Evolutionary conservation across 306 rosid species (phyloP).

Genomic region (Adenanthera pavonina): DNA sequence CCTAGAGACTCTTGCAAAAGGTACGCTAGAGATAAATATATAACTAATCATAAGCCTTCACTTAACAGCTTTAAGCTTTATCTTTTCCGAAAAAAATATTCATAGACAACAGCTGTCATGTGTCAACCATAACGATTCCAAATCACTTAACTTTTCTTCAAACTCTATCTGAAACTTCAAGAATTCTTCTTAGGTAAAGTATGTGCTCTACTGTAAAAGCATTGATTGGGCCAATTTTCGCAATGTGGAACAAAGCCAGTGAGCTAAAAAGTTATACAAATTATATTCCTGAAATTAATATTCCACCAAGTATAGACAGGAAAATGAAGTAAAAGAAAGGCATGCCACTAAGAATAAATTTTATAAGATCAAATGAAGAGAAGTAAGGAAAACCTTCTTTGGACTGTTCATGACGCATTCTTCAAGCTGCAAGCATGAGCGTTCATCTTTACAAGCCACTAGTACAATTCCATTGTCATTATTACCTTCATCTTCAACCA

Average conservation of each 20-base stretch:
- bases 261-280: conserved; percentile 9
- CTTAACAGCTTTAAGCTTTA: background rate
- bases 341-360: conserved; percentile 13
- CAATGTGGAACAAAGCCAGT: conserved; percentile 11
- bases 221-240: conserved; percentile 12
- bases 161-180: background rate
- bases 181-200: background rate
- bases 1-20: background rate
- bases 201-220: background rate
- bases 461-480: conserved; percentile 69
- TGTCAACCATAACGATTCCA: conserved; percentile 4
- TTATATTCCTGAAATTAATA: background rate
- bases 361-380: conserved; percentile 3
- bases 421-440: conserved; percentile 92
- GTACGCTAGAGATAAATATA: background rate
- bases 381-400: conserved; percentile 58
- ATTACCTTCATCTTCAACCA: conserved; percentile 59
- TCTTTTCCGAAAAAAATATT: background rate
- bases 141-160: conserved; percentile 18
- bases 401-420: conserved; percentile 69
- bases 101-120: background rate
- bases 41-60: background rate
- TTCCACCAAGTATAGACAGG: background rate
- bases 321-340: background rate
- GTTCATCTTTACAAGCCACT: conserved; percentile 96